Percentiles rank a stretch among this genome's conserved stretches.
Conservation (phyloP, 192 early-diverging fungal species). For the Coemansia sp. region DNA sequence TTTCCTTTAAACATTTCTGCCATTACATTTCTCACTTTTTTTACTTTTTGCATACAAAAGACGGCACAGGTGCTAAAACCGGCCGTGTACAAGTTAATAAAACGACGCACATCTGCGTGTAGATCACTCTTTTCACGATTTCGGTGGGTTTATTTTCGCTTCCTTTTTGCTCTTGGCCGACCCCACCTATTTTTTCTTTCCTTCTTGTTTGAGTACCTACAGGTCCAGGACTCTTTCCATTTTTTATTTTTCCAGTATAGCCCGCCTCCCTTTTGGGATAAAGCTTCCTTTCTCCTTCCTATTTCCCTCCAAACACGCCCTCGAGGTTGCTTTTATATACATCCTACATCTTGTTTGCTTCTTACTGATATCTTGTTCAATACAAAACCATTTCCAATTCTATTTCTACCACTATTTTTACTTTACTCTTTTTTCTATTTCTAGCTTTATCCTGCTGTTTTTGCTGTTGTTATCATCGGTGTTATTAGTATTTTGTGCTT, state of each 20-base stretch:
- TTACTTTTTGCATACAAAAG: slow-evolving; percentile 6
- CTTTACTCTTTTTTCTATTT: not conserved
- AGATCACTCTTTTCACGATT: slow-evolving; percentile 16
- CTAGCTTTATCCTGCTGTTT: not conserved
- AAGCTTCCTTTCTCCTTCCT: not conserved
- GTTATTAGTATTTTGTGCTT: no score
- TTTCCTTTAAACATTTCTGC: not conserved
- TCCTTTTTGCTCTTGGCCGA: not conserved
- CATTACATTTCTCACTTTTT: not conserved
- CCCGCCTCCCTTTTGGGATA: not conserved
- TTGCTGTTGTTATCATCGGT: no score
- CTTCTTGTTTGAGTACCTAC: slow-evolving; percentile 2
- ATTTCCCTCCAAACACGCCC: not conserved
- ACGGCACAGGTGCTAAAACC: not conserved
- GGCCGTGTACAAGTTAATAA: slow-evolving; percentile 13
- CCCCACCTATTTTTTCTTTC: slow-evolving; percentile 8
- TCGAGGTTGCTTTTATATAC: not conserved
- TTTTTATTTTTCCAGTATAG: no score
- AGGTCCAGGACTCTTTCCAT: no score
- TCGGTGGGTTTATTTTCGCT: not conserved
- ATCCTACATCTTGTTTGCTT: slow-evolving; percentile 4
- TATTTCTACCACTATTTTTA: no score
- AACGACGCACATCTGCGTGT: slow-evolving; percentile 22
- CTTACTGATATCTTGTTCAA: not conserved
- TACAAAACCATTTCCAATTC: not conserved